A percentile compares a stretch with the other conserved stretches of the same genome.
phyloP scores from a whole-genome alignment of 495 filamentous ascomycete species.

The Letharia lupina region DNA sequence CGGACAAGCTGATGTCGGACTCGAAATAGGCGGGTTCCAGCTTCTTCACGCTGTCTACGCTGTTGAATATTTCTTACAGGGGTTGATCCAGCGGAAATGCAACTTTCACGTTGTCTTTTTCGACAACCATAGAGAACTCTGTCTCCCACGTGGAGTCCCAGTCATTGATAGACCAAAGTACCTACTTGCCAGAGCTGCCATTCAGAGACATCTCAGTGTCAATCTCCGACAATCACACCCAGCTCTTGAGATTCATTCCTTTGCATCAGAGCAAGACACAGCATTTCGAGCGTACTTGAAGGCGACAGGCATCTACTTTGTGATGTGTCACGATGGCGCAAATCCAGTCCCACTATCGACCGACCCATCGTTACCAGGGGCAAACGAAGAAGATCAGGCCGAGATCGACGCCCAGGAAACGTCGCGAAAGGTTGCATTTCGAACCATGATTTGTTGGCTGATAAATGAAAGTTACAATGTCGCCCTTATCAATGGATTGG shows the following conservation, averaged over 20 bases:
- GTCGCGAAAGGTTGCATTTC: constrained; percentile 29
- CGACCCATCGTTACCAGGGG: not conserved
- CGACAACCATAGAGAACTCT: constrained; percentile 40
- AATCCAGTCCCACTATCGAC: constrained; percentile 3
- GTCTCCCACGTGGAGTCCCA: constrained; percentile 33
- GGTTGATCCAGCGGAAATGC: constrained; percentile 53
- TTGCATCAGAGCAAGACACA: constrained; percentile 36
- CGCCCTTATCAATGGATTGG: constrained; percentile 50
- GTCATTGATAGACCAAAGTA: constrained; percentile 38
- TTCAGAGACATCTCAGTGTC: constrained; percentile 52
- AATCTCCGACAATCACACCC: constrained; percentile 29
- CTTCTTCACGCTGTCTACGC: constrained; percentile 60
- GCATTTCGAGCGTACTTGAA: constrained; percentile 48
- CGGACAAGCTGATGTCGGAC: not conserved
- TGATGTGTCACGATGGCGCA: constrained; percentile 62
- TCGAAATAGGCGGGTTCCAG: constrained; percentile 50
- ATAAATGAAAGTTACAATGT: constrained; percentile 45
- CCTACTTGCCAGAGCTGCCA: constrained; percentile 48
- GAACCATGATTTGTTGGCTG: constrained; percentile 43
- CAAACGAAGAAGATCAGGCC: not conserved
- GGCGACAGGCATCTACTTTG: constrained; percentile 47
- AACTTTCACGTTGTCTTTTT: constrained; percentile 65
- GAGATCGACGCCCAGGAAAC: constrained; percentile 11
- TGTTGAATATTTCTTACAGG: constrained; percentile 55
- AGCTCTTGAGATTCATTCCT: constrained; percentile 36